A percentile compares a stretch with the other conserved stretches of the same genome.
These are phyloP conservation scores for Wickerhamomyces rabaulensis DNA, from an alignment of 805 yeast species.

Conservation along the genomic window DNA sequence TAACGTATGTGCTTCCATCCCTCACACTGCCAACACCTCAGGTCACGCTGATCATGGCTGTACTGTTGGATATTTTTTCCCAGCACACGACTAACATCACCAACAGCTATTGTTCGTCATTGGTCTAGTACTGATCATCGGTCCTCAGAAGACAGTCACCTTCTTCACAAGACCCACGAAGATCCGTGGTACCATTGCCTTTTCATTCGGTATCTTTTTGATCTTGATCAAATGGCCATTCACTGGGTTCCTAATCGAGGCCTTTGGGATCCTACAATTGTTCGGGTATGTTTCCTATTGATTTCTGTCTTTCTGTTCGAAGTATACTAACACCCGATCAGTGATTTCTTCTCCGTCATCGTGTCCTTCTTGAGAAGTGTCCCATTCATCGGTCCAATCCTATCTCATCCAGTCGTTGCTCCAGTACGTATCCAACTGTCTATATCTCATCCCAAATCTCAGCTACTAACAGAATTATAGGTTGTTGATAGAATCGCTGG, in stretches of 20 bases:
- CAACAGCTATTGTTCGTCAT: slow-evolving; percentile 29
- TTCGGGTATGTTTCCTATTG: slow-evolving; percentile 42
- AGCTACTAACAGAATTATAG: slow-evolving; percentile 29
- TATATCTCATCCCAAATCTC: neutral
- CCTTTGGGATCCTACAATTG: slow-evolving; percentile 81
- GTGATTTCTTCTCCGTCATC: slow-evolving; percentile 88
- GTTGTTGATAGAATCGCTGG: slow-evolving; percentile 52
- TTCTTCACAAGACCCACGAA: slow-evolving; percentile 87
- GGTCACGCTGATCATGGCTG: neutral
- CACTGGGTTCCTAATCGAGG: slow-evolving; percentile 78
- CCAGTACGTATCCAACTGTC: slow-evolving; percentile 38
- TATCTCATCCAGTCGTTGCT: slow-evolving; percentile 77
- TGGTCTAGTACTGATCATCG: slow-evolving; percentile 85
- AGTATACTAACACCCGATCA: slow-evolving; percentile 3
- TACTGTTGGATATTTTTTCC: neutral
- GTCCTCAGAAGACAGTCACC: slow-evolving; percentile 73
- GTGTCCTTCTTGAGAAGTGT: slow-evolving; percentile 80
- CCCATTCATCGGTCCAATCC: slow-evolving; percentile 81
- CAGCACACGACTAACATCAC: neutral
- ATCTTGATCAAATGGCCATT: slow-evolving; percentile 76
- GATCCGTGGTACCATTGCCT: slow-evolving; percentile 80
- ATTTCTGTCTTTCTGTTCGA: neutral
- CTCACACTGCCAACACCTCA: too few species aligned
- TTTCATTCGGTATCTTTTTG: slow-evolving; percentile 66
- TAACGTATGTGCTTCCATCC: slow-evolving; percentile 42